Percentiles rank a stretch among this genome's conserved stretches.
Evolutionary conservation across 306 rosid species (phyloP).

Genomic region (Cicer judaicum): DNA sequence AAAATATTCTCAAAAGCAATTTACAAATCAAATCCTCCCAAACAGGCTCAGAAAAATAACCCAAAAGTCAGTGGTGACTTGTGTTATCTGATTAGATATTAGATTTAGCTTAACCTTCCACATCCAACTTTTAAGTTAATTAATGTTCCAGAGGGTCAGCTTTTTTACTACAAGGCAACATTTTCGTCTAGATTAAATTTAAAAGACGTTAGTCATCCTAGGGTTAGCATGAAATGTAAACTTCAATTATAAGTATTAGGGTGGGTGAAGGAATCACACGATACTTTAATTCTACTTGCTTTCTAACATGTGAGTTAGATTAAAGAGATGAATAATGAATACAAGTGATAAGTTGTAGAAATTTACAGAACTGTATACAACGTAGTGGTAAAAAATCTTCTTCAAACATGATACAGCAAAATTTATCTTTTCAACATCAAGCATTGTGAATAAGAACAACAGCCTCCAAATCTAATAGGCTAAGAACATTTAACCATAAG

Average conservation of each 20-base stretch:
- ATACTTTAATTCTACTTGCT: not conserved
- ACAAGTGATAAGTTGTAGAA: not conserved
- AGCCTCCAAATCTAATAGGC: constrained; percentile 16
- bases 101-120: constrained; percentile 12
- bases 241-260: not conserved
- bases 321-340: constrained; percentile 20
- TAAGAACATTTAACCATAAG: not conserved
- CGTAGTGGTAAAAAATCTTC: not conserved
- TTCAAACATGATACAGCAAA: constrained; percentile 6
- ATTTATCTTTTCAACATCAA: not conserved
- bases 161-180: not conserved
- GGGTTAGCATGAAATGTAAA: not conserved
- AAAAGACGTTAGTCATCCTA: not conserved
- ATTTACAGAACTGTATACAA: not conserved
- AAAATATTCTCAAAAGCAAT: constrained; percentile 14
- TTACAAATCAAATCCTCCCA: not conserved
- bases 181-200: not conserved
- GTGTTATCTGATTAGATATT: not conserved
- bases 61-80: not conserved
- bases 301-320: not conserved
- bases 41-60: not conserved
- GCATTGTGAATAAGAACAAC: constrained; percentile 13
- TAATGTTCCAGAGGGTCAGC: constrained; percentile 9
- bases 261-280: constrained; percentile 1
- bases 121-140: not conserved